phyloP scores from a whole-genome alignment of 1,284 basidiomycete species.

The Schizopora paradoxa region DNA sequence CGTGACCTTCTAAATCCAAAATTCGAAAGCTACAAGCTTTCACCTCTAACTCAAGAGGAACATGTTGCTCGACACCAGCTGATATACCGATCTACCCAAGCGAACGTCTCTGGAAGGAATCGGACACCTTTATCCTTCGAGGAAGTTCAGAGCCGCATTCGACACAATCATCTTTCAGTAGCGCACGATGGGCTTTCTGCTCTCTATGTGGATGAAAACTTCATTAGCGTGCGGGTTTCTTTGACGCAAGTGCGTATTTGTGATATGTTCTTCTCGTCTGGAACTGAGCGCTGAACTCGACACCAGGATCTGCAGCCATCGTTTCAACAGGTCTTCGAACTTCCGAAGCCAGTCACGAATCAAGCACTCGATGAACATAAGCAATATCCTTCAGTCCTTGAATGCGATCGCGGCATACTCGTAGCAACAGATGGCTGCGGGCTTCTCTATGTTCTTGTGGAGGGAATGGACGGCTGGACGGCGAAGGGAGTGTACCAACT shows the following conservation, averaged over 20 bases:
- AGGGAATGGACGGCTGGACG: conserved; percentile 29
- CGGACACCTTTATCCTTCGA: conserved; percentile 57
- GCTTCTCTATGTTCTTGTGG: conserved; percentile 51
- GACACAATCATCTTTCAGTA: conserved; percentile 76
- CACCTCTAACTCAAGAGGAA: conserved; percentile 51
- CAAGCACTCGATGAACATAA: conserved; percentile 34
- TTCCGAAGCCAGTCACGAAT: conserved; percentile 48
- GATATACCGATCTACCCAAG: conserved; percentile 50
- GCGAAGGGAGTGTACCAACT: conserved; percentile 52
- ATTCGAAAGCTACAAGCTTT: conserved; percentile 80
- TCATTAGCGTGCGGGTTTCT: conserved; percentile 57
- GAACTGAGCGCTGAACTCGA: conserved; percentile 19
- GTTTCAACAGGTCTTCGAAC: conserved; percentile 53
- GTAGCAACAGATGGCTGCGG: conserved; percentile 74
- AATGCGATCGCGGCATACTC: conserved; percentile 46
- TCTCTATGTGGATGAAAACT: conserved; percentile 68
- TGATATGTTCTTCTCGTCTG: conserved; percentile 3
- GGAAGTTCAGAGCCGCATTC: conserved; percentile 79
- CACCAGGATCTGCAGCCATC: conserved; percentile 47
- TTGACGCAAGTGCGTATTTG: conserved; percentile 47
- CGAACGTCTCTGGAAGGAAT: conserved; percentile 50
- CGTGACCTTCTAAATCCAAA: conserved; percentile 66
- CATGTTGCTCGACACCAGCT: conserved; percentile 47
- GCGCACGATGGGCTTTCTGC: conserved; percentile 42
- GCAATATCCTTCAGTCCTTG: conserved; percentile 76